These are phyloP conservation scores for Podospora pseudoanserina DNA, from an alignment of 495 filamentous ascomycete species.

Conservation along the genomic window DNA sequence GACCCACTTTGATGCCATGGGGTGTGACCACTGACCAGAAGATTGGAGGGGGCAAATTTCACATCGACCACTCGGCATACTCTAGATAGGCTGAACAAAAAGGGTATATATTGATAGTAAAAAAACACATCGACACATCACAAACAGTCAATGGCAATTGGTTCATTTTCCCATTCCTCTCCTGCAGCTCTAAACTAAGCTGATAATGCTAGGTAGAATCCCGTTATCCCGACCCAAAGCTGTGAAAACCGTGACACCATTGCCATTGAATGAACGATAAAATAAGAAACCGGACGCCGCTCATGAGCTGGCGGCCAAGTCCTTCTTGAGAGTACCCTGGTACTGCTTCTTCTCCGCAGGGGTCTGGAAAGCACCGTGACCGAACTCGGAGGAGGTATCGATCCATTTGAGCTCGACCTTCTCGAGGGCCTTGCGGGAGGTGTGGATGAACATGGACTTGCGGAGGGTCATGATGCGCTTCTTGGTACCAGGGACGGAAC, in stretches of 20 bases:
- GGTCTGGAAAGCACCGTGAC: conserved; percentile 99
- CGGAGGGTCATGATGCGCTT: conserved; percentile 99
- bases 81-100: not conserved
- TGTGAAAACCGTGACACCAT: conserved; percentile 52
- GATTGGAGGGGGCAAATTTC: not conserved
- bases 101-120: not conserved
- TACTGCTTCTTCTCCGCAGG: conserved; percentile 91
- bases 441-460: conserved; percentile 99
- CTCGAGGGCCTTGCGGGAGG: conserved; percentile 88
- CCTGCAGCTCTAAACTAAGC: conserved; percentile 44
- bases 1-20: not conserved
- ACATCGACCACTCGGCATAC: not conserved
- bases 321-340: conserved; percentile 99
- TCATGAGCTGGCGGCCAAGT: conserved; percentile 71
- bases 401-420: conserved; percentile 99
- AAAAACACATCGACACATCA: conserved; percentile 7
- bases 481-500: conserved; percentile 95
- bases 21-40: not conserved
- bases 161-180: conserved; percentile 41
- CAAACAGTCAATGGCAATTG: conserved; percentile 25
- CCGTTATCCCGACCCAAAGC: conserved; percentile 43
- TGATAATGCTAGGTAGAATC: conserved; percentile 39
- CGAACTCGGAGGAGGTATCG: conserved; percentile 99
- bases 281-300: conserved; percentile 34
- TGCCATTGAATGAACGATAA: conserved; percentile 50